Base-by-base conservation (phyloP, 2,329 filamentous ascomycete species). In the Fusarium liriodendri region DNA sequence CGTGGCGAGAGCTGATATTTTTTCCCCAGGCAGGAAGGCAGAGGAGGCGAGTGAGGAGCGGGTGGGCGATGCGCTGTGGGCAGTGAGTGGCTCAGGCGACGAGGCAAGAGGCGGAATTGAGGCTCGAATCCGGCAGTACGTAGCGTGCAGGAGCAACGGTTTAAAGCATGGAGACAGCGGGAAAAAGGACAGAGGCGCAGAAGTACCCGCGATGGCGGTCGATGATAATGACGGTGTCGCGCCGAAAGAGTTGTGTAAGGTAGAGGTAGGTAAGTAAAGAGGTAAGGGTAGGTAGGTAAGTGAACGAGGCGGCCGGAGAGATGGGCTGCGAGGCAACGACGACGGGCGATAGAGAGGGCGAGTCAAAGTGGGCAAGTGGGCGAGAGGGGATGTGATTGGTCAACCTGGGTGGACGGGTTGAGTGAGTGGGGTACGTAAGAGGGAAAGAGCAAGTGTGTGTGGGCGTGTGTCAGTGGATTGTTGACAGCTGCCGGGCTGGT, bases 1-100 rank as follows among this genome's bases (percentile, higher is more conserved):
- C 82, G 83, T 84, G 83, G 83, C 83, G 83, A 84, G 81, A 84
- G 83, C 82, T 84, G 78, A 76, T 76, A 70, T 75, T 77, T 79
- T 78, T 77, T 71, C 63, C 71, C 75, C 70, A 32, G 62, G 67
- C 69, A 69, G 72, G 67, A 76, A 70, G 65, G 67, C 64, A 77
- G 59, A 73, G 50, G 72, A 72, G 71, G 71, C 64, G 71, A 66
- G 64, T 74, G 70, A 68, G 54, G 70, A 74, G 70, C 72, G 60
- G 71, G 70, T 62, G 69, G 67, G 65, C 71, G 70, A 75, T 73
- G 69, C 69, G 71, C 70, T 66, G 75, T 72, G 76, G 70, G 72
- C 70, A 75, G 66, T 52, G 45, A 61, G 77, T 77, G 70, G 76
- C 74, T 77, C 67, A 73, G 69, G 66, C 70, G 72, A 69, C 63